phyloP scores from a whole-genome alignment of 1,284 basidiomycete genomes.

The Rhodotorula sp. region DNA sequence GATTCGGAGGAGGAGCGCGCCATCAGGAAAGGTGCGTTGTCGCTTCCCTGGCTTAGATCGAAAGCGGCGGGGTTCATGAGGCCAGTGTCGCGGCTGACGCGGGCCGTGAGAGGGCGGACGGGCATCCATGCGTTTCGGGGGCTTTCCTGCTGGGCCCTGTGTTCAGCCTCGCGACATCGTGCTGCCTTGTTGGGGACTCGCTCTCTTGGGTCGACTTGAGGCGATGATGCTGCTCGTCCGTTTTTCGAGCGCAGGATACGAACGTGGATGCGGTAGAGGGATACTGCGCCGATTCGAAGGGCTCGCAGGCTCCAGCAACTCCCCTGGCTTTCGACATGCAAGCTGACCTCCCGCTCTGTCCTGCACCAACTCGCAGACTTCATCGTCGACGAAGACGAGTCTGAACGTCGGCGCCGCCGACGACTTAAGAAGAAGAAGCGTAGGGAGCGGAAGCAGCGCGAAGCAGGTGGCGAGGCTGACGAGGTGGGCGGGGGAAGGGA shows the following conservation, averaged over 20 bases:
- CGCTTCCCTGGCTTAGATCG: background rate
- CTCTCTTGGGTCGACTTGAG: background rate
- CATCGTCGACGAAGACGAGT: conserved; percentile 79
- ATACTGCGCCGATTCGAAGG: no score
- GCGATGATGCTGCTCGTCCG: background rate
- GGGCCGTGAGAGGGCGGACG: no score
- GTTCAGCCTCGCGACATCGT: no score
- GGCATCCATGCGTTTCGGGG: no score
- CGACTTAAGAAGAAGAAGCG: conserved; percentile 57
- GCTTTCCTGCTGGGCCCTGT: no score
- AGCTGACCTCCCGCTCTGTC: background rate
- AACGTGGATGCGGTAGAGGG: no score
- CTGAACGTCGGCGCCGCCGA: conserved; percentile 54
- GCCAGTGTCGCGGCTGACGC: no score
- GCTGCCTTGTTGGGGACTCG: background rate
- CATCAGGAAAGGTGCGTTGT: conserved; percentile 59
- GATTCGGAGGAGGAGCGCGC: conserved; percentile 72
- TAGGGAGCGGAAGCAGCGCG: conserved; percentile 48
- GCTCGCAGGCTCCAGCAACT: no score
- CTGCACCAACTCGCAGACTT: conserved; percentile 54
- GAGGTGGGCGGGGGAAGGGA: conserved; percentile 54
- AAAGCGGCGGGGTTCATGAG: background rate
- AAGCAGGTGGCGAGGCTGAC: conserved; percentile 32
- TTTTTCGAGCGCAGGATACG: background rate
- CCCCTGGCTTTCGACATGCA: background rate